Evolutionary conservation across 495 filamentous ascomycete genomes (phyloP), one percentile per base, ranked within the genome.

Genomic region (Venustampulla echinocandica): DNA sequence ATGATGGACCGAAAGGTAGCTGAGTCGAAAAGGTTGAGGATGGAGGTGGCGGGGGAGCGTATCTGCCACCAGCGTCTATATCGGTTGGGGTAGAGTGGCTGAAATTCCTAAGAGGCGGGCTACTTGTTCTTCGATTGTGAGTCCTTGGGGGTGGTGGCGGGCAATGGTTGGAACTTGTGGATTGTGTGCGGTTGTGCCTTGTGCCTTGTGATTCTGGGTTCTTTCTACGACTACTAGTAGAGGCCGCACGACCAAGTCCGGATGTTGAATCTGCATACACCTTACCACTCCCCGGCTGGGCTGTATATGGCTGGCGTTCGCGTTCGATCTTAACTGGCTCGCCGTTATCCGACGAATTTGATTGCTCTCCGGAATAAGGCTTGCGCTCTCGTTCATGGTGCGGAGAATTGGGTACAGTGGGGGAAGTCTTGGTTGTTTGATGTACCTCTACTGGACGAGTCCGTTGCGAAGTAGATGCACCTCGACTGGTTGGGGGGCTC

Each of bases 291-390:
- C 53, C 50, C 20, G 46, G 46, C 22, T 59, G 46, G n/a, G 57
- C 53, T 17, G 44, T 49, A 32, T 59, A 59, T 27, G 57, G 57
- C 24, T 53, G 42, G 14, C 57, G 46, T 18, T 59, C 47, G n/a
- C 57, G 46, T 37, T 59, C 57, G 25, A 59, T 50, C 23, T 54
- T 56, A 25, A 52, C 18, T 19, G 42, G n/a, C 3, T 59, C 57
- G 7, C 54, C 53, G 22, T 27, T 54, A 20, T 28, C 45, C 13
- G 44, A 48, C 14, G 50, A 33, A 25, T 49, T 48, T 7, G 47
- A 42, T 20, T 52, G 52, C 27, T 39, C 41, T 18, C 57, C 41
- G 11, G 45, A 15, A 46, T 56, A 59, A 14, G 53, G 56, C 7
- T 49, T 53, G 4, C 53, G 53, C 21, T 59, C 47, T 22, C 52